Percentiles rank a stretch among this genome's conserved stretches.
These are phyloP conservation scores for Blastomyces emzantsi DNA, from an alignment of 2,329 filamentous ascomycete species.

Conservation along the genomic window DNA sequence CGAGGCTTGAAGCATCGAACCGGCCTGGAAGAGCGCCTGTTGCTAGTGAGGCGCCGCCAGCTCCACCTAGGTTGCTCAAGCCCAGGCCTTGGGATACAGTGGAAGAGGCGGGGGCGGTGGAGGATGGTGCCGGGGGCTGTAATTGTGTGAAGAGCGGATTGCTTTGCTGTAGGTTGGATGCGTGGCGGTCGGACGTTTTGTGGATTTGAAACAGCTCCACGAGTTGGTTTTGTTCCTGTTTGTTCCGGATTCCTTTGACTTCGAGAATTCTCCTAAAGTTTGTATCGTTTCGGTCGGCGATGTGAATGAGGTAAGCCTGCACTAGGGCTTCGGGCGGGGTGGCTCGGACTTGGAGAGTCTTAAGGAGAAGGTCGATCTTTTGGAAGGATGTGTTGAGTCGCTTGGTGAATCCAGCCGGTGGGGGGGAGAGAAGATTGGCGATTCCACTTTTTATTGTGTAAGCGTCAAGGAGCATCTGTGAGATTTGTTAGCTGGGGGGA, in stretches of 20 bases:
- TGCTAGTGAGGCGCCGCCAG: slow-evolving; percentile 34
- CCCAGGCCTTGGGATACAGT: slow-evolving; percentile 39
- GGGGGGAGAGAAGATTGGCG: slow-evolving; percentile 49
- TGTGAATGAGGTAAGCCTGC: slow-evolving; percentile 95
- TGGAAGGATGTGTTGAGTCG: slow-evolving; percentile 76
- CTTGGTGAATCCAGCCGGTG: slow-evolving; percentile 62
- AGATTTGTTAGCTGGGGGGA: slow-evolving; percentile 18
- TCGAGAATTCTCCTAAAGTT: slow-evolving; percentile 97
- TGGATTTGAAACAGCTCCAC: slow-evolving; percentile 89
- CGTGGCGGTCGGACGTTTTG: slow-evolving; percentile 55
- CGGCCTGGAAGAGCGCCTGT: slow-evolving; percentile 43
- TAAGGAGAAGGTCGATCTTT: slow-evolving; percentile 84
- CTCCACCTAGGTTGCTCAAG: slow-evolving; percentile 39
- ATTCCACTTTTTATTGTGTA: slow-evolving; percentile 54
- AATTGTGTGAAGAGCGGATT: slow-evolving; percentile 64
- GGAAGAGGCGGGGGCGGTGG: slow-evolving; percentile 24
- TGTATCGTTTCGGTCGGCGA: slow-evolving; percentile 81
- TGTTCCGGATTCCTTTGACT: slow-evolving; percentile 76
- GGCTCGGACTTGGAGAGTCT: slow-evolving; percentile 89
- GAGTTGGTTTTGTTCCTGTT: slow-evolving; percentile 70
- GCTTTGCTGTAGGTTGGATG: slow-evolving; percentile 56
- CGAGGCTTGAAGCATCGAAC: slow-evolving; percentile 75
- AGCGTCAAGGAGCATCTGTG: slow-evolving; percentile 85
- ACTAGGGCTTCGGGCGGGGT: slow-evolving; percentile 89
- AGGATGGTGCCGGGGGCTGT: slow-evolving; percentile 21